phyloP scores from a whole-genome alignment of 2,329 filamentous ascomycete species.

The Colletotrichum trifolii region DNA sequence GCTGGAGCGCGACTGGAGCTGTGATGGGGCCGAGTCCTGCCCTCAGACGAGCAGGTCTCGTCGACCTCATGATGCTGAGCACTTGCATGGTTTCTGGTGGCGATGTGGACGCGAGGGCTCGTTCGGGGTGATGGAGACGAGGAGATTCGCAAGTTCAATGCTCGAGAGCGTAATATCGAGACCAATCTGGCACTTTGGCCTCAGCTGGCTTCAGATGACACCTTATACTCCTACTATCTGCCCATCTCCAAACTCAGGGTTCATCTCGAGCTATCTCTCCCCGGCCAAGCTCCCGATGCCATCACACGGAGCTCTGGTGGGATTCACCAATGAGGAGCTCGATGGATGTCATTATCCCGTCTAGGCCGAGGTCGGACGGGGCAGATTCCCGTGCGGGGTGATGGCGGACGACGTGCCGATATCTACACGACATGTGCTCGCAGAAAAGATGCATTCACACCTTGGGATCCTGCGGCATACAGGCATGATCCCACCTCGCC shows the following conservation, averaged over 20 bases:
- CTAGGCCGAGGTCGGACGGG: conserved; percentile 27
- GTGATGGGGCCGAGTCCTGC: conserved; percentile 31
- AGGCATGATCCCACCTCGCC: conserved; percentile 5
- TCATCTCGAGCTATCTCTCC: conserved; percentile 12
- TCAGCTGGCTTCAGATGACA: not conserved
- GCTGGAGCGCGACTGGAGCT: conserved; percentile 33
- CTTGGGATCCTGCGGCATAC: not conserved
- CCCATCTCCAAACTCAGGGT: not conserved
- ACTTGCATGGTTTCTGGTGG: conserved; percentile 8
- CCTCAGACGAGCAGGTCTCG: conserved; percentile 4
- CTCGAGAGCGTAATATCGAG: too few relatives aligned
- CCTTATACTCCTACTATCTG: not conserved
- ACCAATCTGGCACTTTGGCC: too few relatives aligned
- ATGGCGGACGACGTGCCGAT: conserved; percentile 21
- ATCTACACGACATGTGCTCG: not conserved
- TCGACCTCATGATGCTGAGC: conserved; percentile 13
- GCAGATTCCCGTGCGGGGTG: conserved; percentile 18
- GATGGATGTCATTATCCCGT: conserved; percentile 26
- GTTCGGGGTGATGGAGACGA: too few relatives aligned
- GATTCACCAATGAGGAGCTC: conserved; percentile 6
- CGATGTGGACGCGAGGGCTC: not conserved
- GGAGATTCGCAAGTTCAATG: too few relatives aligned
- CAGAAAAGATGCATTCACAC: too few relatives aligned
- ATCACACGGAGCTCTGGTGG: not conserved
- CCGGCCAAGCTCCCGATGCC: conserved; percentile 22